A percentile compares a stretch with the other conserved stretches of the same genome.
These are phyloP conservation scores for Artemisia tridentata DNA, from an alignment of 129 eudicot genomes.

Conservation along the genomic window DNA sequence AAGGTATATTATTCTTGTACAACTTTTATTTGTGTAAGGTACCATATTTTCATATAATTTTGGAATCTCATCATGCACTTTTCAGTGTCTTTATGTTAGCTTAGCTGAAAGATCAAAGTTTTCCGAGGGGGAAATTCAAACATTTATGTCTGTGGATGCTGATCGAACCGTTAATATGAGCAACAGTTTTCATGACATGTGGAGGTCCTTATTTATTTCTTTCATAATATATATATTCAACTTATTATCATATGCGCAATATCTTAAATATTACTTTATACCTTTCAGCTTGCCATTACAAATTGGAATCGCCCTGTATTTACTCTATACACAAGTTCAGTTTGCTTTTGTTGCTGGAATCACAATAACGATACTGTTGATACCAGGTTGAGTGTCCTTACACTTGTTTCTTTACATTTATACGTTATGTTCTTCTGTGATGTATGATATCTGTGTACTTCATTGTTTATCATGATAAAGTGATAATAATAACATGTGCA, in stretches of 20 bases:
- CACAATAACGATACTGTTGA: constrained; percentile 73
- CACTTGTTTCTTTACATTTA: constrained; percentile 2
- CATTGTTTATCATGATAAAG: constrained; percentile 17
- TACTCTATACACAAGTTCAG: constrained; percentile 87
- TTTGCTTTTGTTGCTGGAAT: constrained; percentile 90
- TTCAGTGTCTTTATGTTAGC: constrained; percentile 79
- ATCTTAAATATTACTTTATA: not conserved
- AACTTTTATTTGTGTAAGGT: not conserved
- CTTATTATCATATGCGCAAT: too few relatives aligned
- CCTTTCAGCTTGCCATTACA: constrained; percentile 89
- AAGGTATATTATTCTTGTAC: constrained; percentile 52
- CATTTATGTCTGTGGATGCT: constrained; percentile 96
- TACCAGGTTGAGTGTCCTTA: constrained; percentile 66
- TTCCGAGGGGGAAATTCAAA: constrained; percentile 94
- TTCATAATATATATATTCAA: not conserved
- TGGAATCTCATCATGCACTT: constrained; percentile 2
- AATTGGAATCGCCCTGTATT: constrained; percentile 82
- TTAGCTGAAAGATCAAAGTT: constrained; percentile 73
- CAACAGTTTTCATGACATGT: constrained; percentile 95
- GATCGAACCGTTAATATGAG: constrained; percentile 83
- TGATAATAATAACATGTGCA: constrained; percentile 20
- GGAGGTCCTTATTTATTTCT: constrained; percentile 58
- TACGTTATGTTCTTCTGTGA: constrained; percentile 13
- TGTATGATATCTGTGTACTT: constrained; percentile 13
- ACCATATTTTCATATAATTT: not conserved